Evolutionary conservation across 2,329 filamentous ascomycete genomes (phyloP).

Genomic region (Phaeosphaeriaceae sp.): DNA sequence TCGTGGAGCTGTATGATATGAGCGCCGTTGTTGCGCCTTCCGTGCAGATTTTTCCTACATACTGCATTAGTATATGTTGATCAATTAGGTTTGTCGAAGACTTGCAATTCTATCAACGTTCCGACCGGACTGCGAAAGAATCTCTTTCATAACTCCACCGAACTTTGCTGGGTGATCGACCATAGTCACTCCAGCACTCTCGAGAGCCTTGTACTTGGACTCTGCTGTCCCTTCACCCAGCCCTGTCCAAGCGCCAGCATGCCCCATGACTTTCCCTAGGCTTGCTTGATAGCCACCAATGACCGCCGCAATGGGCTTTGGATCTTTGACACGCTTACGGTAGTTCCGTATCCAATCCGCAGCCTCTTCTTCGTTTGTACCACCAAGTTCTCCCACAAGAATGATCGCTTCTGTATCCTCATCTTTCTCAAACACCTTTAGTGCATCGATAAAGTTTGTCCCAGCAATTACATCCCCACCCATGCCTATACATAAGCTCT

Average conservation of each 20-base stretch:
- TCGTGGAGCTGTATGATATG: constrained; percentile 48
- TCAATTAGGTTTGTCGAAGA: background rate
- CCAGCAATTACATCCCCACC: constrained; percentile 77
- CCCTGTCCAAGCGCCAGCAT: constrained; percentile 75
- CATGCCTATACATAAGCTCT: constrained; percentile 78
- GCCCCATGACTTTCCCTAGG: constrained; percentile 74
- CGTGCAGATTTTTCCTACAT: constrained; percentile 43
- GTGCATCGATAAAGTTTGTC: constrained; percentile 74
- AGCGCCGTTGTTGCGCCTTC: constrained; percentile 56
- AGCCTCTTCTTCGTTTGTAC: constrained; percentile 71
- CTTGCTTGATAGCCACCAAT: constrained; percentile 71
- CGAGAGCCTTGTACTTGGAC: constrained; percentile 71
- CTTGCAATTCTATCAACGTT: constrained; percentile 50
- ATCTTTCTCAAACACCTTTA: constrained; percentile 70
- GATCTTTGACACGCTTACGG: constrained; percentile 60
- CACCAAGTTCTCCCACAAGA: constrained; percentile 75
- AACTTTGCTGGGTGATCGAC: constrained; percentile 80
- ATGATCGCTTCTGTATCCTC: constrained; percentile 74
- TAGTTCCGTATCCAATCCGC: constrained; percentile 77
- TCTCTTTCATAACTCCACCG: constrained; percentile 68
- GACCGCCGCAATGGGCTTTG: constrained; percentile 78
- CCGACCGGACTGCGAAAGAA: constrained; percentile 58
- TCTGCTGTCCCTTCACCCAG: constrained; percentile 69
- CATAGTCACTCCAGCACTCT: constrained; percentile 70
- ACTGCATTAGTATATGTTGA: constrained; percentile 2